These are phyloP conservation scores for Pseudonitzschia delicatissima DNA, from an alignment of 108 stramenopile genomes.

Conservation along the genomic window DNA sequence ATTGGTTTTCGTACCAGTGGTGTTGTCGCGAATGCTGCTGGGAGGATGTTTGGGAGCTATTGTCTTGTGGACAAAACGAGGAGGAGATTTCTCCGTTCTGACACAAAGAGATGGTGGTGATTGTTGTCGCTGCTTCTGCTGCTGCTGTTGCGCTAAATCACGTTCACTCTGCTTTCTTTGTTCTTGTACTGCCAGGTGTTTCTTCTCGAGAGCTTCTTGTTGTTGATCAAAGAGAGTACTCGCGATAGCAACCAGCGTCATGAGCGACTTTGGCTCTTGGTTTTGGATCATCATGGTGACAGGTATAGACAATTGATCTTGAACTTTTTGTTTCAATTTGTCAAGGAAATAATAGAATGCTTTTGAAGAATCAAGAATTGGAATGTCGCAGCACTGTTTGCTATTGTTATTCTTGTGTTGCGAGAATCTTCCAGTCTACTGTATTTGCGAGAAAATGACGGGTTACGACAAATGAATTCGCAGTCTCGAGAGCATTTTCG, in stretches of 20 bases:
- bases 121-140: neutral
- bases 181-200: neutral
- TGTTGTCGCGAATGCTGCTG: neutral
- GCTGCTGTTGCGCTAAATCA: neutral
- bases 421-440: too few relatives aligned
- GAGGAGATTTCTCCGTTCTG: neutral
- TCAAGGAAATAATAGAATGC: too few relatives aligned
- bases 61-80: neutral
- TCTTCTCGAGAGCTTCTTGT: neutral
- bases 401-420: too few relatives aligned
- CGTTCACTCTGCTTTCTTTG: neutral
- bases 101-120: neutral
- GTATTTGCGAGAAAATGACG: too few relatives aligned
- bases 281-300: too few relatives aligned
- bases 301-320: too few relatives aligned
- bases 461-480: too few relatives aligned
- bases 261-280: neutral
- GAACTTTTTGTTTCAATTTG: too few relatives aligned
- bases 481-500: too few relatives aligned
- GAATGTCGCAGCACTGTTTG: too few relatives aligned
- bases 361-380: too few relatives aligned
- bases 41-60: neutral
- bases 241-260: slow-evolving; percentile 2
- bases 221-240: slow-evolving; percentile 3
- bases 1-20: neutral